Base-by-base conservation (phyloP, 192 early-diverging fungal species). In the Anaeromyces robustus region DNA sequence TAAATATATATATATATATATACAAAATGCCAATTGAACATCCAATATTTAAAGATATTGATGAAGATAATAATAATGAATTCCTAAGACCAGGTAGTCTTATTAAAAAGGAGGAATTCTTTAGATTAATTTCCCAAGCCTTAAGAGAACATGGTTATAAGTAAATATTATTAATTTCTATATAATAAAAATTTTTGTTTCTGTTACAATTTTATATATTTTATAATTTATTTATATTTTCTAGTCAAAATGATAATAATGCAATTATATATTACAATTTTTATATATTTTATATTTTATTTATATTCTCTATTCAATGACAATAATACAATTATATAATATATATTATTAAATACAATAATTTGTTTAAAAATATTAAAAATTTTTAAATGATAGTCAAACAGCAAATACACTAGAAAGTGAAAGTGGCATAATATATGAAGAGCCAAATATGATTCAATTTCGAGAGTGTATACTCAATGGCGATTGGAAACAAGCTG, bases 61-160 rank as follows among this genome's bases (percentile, higher is more conserved):
- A 68, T n/a, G 7, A n/a, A 4, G 26, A 68, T 9, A 4, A 7
- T n/a, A n/a, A 68, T 68, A 68, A 28, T 4, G 26, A 68, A 68
- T 68, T 68, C 11, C 52, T 68, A 68, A 68, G 52, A n/a, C 52
- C 52, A 22, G 26, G 26, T n/a, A 68, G 52, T 68, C 26, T 68
- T 26, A 68, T 68, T 87, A 17, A 82, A 79, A 31, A 91, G 82
- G 79, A 92, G 68, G 96, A 99, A 83, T 87, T 96, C 9, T 93
- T 96, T 31, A 90, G 96, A 30, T 85, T 99, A 18, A 92, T 99
- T 82, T 84, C 96, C 29, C 97, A 99, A 85, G 90, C 94, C 79
- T 86, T 97, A 52, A 86, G 89, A 37, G 93, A 94, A 80, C 85
- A 96, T 79, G 96, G 95, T 1, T 94, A 93, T 81, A 84, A 83